Evolutionary conservation across 2,329 filamentous ascomycete genomes (phyloP), one percentile per base, ranked within the genome.

Genomic region (Colletotrichum agaves): DNA sequence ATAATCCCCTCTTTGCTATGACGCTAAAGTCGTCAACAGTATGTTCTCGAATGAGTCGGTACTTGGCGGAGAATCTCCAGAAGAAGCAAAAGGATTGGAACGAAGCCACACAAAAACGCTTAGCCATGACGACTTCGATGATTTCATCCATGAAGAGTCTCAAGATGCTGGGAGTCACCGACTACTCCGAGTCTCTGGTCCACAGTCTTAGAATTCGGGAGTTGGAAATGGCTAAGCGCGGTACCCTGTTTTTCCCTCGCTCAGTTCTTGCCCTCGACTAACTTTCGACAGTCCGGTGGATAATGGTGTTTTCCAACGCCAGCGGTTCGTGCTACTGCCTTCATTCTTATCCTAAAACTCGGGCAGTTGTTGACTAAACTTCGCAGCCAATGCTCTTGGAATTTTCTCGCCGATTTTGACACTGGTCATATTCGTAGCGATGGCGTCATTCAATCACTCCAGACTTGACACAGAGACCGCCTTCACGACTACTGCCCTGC

Each of bases 91-190:
- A 61, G 27, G n/a, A 39, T 2, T 68, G 61, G 61, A 60, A 21
- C 2, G 35, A 21, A 41, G 53, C 65, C 3, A 68, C 65, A 10
- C 73, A 80, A 52, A 69, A 70, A 13, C 75, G 79, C 27, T 72
- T 80, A 33, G 67, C 72, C 3, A 69, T 73, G 33, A 78, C 76
- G 7, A 72, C 75, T 0, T 70, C 71, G 2, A 72, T 77, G 43
- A 73, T 81, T 1, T 61, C 69, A 4, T 73, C 74, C 5, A 77
- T 81, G 71, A 80, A 79, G 57, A 73, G 73, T 23, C 70, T 81
- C 27, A 80, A 79, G 52, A 77, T 80, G 72, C 74, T 75, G 33
- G 79, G 79, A 0, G 72, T 80, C 3, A 70, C 72, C 1, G 71
- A 75, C 13, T 75, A 73, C 27, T 70, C 82, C 7, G 70, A 72